Conservation (phyloP, 2,329 filamentous ascomycete genomes). For the Clonostachys rhizophaga region DNA sequence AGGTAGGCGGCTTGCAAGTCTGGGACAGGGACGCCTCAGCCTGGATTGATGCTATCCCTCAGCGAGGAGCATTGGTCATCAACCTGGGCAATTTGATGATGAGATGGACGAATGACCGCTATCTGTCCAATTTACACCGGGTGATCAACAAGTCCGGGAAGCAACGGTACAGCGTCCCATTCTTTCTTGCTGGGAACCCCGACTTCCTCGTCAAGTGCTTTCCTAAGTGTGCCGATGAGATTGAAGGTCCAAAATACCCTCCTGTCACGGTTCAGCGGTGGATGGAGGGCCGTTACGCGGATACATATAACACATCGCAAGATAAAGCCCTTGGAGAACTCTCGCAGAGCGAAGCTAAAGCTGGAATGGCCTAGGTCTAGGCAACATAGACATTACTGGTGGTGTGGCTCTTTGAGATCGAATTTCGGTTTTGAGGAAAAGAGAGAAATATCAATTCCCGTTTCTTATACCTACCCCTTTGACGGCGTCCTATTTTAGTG, state of each 20-base stretch:
- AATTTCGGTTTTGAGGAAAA: too few species aligned
- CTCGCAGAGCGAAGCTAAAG: too few species aligned
- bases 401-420: too few species aligned
- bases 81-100: conserved; percentile 47
- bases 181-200: conserved; percentile 51
- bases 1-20: conserved; percentile 45
- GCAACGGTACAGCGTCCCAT: conserved; percentile 51
- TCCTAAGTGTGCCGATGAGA: conserved; percentile 16
- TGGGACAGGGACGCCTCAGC: conserved; percentile 32
- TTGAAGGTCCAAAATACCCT: conserved; percentile 16
- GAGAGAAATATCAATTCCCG: too few species aligned
- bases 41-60: conserved; percentile 37
- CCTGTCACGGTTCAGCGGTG: conserved; percentile 21
- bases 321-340: too few species aligned
- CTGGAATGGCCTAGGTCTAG: too few species aligned
- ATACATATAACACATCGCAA: too few species aligned
- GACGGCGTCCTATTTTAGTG: too few species aligned
- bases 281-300: too few species aligned
- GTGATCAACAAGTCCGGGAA: conserved; percentile 46
- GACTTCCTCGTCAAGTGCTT: conserved; percentile 29
- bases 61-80: conserved; percentile 41
- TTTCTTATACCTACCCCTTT: too few species aligned
- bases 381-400: too few species aligned
- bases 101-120: conserved; percentile 45
- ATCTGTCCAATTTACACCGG: conserved; percentile 47